These are phyloP conservation scores for Pseudonitzschia multiseries DNA, from an alignment of 108 stramenopile genomes.

Conservation along the genomic window DNA sequence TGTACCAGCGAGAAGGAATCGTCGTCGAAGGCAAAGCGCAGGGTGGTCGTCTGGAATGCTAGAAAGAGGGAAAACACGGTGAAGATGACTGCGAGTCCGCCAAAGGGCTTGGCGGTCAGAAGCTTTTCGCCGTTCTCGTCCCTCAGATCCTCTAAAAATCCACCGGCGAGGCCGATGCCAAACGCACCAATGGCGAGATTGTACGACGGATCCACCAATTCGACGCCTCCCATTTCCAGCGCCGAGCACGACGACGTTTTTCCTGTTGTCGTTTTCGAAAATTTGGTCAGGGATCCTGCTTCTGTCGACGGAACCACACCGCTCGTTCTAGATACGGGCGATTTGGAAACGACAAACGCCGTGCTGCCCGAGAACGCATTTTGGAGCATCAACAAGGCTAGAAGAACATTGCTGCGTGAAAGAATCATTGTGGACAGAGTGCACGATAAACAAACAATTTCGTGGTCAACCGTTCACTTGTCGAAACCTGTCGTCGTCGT, in stretches of 20 bases:
- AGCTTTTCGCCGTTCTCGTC: conserved; percentile 23
- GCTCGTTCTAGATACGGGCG: neutral
- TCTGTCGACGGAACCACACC: neutral
- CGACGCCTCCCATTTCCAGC: neutral
- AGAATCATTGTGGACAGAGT: neutral
- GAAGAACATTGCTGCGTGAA: neutral
- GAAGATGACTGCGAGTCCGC: conserved; percentile 39
- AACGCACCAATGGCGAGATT: conserved; percentile 59
- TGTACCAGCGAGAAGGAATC: conserved; percentile 52
- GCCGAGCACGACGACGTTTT: neutral
- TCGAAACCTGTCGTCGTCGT: too few species aligned
- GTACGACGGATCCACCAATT: conserved; percentile 48
- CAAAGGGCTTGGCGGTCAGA: conserved; percentile 32
- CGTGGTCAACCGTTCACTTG: too few species aligned
- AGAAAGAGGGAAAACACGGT: conserved; percentile 50
- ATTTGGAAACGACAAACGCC: neutral
- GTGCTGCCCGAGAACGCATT: neutral
- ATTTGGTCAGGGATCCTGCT: neutral
- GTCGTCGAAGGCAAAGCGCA: conserved; percentile 61
- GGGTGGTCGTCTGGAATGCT: conserved; percentile 55
- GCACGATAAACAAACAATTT: too few species aligned
- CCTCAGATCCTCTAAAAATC: conserved; percentile 37
- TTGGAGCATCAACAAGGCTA: neutral
- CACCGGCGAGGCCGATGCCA: conserved; percentile 28
- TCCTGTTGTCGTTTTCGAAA: neutral